Evolutionary conservation across 768 basidiomycete genomes (phyloP).

Genomic region (Amanita exitialis): DNA sequence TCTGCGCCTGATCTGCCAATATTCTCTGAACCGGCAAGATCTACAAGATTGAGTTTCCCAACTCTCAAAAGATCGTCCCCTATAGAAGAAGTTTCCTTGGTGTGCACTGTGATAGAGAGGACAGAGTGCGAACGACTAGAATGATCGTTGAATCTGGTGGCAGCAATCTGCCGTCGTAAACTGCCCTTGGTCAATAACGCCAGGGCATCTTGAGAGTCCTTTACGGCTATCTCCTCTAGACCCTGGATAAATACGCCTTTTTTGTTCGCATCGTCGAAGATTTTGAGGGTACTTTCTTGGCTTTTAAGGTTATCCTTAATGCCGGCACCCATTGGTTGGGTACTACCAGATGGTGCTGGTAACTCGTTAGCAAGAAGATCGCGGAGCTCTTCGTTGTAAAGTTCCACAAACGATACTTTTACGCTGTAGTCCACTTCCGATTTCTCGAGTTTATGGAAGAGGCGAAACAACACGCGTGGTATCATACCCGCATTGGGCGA

Average conservation of each 20-base stretch:
- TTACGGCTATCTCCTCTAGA: constrained; percentile 81
- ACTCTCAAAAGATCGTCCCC: constrained; percentile 88
- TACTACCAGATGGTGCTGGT: constrained; percentile 49
- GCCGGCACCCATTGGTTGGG: constrained; percentile 74
- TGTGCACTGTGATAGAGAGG: constrained; percentile 92
- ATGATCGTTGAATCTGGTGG: constrained; percentile 96
- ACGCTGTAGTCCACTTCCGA: constrained; percentile 79
- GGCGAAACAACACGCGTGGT: constrained; percentile 82
- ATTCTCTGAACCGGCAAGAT: constrained; percentile 95
- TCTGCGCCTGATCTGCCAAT: constrained; percentile 94
- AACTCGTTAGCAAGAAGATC: constrained; percentile 85
- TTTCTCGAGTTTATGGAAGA: constrained; percentile 82
- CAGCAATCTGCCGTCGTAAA: constrained; percentile 83
- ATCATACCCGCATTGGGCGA: constrained; percentile 91
- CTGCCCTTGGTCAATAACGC: constrained; percentile 83
- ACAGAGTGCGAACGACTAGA: constrained; percentile 97
- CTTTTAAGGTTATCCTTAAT: constrained; percentile 35
- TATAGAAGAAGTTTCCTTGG: constrained; percentile 67
- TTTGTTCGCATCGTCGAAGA: constrained; percentile 88
- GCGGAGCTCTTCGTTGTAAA: constrained; percentile 97
- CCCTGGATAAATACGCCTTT: constrained; percentile 92
- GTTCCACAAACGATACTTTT: constrained; percentile 87
- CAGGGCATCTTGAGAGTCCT: constrained; percentile 75
- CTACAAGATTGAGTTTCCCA: constrained; percentile 95
- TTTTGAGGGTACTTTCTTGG: constrained; percentile 55